phyloP scores from a whole-genome alignment of 305 asterid genomes.

The Salvia sclarea region DNA sequence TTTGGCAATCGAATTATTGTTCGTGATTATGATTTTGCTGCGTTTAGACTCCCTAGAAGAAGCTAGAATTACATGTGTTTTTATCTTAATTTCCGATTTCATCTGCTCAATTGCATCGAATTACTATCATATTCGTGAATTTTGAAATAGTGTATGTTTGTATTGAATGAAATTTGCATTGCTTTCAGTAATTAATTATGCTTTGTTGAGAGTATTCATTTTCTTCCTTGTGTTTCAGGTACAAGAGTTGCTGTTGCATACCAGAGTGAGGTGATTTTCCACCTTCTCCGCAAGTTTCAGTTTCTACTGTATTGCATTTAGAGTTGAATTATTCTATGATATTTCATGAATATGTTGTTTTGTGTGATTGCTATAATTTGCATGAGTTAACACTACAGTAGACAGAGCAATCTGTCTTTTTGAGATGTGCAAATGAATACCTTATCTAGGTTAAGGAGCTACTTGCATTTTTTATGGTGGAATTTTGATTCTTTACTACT shows the following conservation, averaged over 20 bases:
- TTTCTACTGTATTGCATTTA: conserved; percentile 3
- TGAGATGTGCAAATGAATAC: neutral
- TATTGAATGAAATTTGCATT: neutral
- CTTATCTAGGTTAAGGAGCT: conserved; percentile 8
- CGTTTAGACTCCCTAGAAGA: conserved; percentile 7
- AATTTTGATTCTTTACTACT: conserved; percentile 7
- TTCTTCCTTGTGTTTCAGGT: conserved; percentile 54
- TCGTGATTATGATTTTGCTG: neutral
- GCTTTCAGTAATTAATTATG: neutral
- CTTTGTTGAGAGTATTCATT: neutral
- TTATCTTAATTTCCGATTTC: conserved; percentile 3
- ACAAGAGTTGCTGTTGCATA: conserved; percentile 84
- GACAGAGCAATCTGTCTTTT: neutral
- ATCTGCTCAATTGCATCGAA: neutral
- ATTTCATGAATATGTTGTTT: neutral
- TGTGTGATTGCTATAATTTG: neutral
- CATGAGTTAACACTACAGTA: no score
- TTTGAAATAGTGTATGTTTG: neutral
- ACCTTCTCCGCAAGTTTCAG: neutral
- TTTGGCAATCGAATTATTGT: neutral
- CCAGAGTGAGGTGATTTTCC: conserved; percentile 75
- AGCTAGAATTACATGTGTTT: conserved; percentile 8
- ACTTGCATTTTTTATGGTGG: neutral
- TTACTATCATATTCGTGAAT: neutral
- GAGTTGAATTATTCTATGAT: conserved; percentile 1